Conservation (phyloP, 2,329 filamentous ascomycete species). For the Tolypocladium tropicale region DNA sequence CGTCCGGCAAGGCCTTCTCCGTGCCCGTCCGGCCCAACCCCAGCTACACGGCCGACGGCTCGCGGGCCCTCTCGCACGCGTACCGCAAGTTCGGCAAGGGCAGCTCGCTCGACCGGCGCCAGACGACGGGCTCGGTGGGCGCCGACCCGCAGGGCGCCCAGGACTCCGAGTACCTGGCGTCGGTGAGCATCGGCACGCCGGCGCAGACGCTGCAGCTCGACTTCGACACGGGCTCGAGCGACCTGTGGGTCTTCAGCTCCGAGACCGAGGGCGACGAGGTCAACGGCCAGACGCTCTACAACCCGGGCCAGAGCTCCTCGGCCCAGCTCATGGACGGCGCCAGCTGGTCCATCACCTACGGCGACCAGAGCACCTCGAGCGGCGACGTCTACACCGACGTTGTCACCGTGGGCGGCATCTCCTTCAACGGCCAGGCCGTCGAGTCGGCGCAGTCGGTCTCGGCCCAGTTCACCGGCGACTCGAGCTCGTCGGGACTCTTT, state of each 20-base stretch:
- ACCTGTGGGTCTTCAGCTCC: constrained; percentile 28
- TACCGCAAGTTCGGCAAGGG: background rate
- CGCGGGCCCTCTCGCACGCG: background rate
- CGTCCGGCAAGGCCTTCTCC: background rate
- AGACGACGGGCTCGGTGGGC: background rate
- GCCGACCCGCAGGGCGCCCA: background rate
- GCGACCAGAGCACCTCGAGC: constrained; percentile 29
- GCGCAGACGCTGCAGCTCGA: constrained; percentile 8
- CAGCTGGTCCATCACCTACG: constrained; percentile 32
- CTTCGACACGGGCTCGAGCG: constrained; percentile 15
- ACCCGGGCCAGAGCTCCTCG: constrained; percentile 26
- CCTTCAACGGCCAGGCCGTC: constrained; percentile 29
- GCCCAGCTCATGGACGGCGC: constrained; percentile 24
- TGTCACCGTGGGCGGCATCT: constrained; percentile 30
- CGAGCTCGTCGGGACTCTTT: constrained; percentile 31
- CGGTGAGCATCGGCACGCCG: constrained; percentile 10
- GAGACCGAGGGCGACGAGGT: constrained; percentile 25
- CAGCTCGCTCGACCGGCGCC: constrained; percentile 3
- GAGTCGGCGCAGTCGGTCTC: constrained; percentile 31
- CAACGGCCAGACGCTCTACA: constrained; percentile 28
- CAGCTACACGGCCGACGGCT: background rate
- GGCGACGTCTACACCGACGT: constrained; percentile 34
- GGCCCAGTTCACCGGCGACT: constrained; percentile 24
- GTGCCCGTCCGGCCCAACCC: background rate
- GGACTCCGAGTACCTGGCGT: constrained; percentile 5